These are phyloP conservation scores for Vanrija sp. DNA, from an alignment of 1,284 basidiomycete species.

Conservation along the genomic window DNA sequence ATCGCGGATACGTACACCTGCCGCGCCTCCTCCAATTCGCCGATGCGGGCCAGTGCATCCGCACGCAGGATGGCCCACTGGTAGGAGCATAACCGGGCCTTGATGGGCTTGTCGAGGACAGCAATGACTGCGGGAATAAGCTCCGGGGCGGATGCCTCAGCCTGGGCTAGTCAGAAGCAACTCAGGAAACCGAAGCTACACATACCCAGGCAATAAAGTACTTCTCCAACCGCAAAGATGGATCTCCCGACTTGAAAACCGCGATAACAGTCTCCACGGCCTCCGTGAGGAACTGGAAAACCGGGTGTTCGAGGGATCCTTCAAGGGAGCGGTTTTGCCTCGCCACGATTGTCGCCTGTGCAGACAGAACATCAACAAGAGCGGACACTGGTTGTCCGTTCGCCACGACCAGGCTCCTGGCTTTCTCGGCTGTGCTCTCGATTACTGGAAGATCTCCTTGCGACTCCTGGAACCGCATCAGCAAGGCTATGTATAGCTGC, in stretches of 20 bases:
- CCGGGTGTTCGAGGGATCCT: conserved; percentile 11
- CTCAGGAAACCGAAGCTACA: conserved; percentile 10
- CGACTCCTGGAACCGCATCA: conserved; percentile 7
- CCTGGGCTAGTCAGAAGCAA: conserved; percentile 14
- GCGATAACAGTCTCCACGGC: conserved; percentile 29
- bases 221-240: conserved; percentile 71
- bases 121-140: conserved; percentile 25
- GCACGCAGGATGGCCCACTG: conserved; percentile 28
- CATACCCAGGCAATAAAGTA: conserved; percentile 69
- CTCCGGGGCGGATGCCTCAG: conserved; percentile 27
- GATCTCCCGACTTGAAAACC: conserved; percentile 55
- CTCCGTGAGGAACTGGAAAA: conserved; percentile 9
- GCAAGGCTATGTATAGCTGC: background rate
- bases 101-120: conserved; percentile 24
- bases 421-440: conserved; percentile 8
- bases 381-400: conserved; percentile 5
- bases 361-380: conserved; percentile 16
- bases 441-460: conserved; percentile 4
- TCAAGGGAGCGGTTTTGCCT: conserved; percentile 10
- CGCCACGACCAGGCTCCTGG: conserved; percentile 6
- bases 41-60: conserved; percentile 52
- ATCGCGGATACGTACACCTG: conserved; percentile 62
- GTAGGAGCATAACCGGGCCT: conserved; percentile 28
- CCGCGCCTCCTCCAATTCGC: conserved; percentile 61
- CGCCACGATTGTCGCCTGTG: conserved; percentile 12